Percentiles rank a stretch among this genome's conserved stretches.
Conservation (phyloP, 108 stramenopile genomes). For the Cylindrotheca closterium region DNA sequence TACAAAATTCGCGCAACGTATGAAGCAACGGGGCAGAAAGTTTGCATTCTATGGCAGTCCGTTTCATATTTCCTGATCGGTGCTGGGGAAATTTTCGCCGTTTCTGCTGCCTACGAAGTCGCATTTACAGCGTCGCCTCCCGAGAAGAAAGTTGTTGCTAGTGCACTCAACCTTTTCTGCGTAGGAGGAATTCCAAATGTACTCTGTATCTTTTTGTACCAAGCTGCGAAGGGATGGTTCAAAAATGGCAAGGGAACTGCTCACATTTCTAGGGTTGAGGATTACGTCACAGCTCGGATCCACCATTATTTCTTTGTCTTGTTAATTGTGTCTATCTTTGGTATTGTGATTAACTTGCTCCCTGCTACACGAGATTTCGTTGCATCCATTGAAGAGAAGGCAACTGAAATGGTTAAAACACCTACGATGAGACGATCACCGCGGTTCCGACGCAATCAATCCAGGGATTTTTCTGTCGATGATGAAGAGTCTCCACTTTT, state of each 20-base stretch:
- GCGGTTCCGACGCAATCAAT: constrained; percentile 18
- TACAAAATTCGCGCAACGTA: constrained; percentile 69
- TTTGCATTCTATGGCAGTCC: constrained; percentile 80
- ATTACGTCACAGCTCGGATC: constrained; percentile 69
- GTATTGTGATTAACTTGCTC: constrained; percentile 67
- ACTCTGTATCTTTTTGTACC: constrained; percentile 69
- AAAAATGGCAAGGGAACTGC: constrained; percentile 42
- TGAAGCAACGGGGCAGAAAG: constrained; percentile 43
- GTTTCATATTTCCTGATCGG: constrained; percentile 78
- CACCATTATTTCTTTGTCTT: constrained; percentile 76
- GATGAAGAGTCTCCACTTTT: constrained; percentile 54
- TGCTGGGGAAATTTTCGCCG: constrained; percentile 84
- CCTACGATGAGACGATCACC: constrained; percentile 34
- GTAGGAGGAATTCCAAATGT: constrained; percentile 81
- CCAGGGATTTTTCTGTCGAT: constrained; percentile 21
- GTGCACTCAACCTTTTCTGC: constrained; percentile 80
- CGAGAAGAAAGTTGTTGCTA: constrained; percentile 69
- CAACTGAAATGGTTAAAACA: constrained; percentile 60
- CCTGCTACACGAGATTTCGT: constrained; percentile 63
- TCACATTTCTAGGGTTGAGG: constrained; percentile 53
- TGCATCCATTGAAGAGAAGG: constrained; percentile 55
- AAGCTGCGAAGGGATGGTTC: constrained; percentile 66
- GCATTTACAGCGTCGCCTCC: constrained; percentile 79
- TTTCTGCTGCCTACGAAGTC: constrained; percentile 83
- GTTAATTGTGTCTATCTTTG: constrained; percentile 56